phyloP scores from a whole-genome alignment of 2,329 filamentous ascomycete genomes.

The Myriosclerotinia duriaeana region DNA sequence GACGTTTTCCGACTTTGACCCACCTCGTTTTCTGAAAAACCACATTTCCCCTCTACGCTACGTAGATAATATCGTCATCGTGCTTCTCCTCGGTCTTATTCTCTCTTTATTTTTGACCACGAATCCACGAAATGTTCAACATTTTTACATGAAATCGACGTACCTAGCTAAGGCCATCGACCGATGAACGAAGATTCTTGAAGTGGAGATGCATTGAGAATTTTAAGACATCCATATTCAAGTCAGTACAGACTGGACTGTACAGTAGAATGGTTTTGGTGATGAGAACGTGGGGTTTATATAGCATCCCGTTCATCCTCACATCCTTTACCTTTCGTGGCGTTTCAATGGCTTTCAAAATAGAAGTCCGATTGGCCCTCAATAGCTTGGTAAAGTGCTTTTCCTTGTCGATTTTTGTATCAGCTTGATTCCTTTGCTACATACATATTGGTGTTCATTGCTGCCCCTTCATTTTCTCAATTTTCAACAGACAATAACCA shows the following conservation, averaged over 20 bases:
- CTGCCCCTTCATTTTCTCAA: background rate
- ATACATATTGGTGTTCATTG: too few species aligned
- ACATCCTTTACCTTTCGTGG: slow-evolving; percentile 10
- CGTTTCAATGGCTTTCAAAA: slow-evolving; percentile 7
- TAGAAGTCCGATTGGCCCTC: slow-evolving; percentile 2
- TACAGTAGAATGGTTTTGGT: background rate
- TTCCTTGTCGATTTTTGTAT: background rate
- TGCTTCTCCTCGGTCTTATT: slow-evolving; percentile 15
- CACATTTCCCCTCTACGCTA: background rate
- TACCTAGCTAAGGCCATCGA: background rate
- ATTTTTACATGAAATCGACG: background rate
- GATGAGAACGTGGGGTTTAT: slow-evolving; percentile 8
- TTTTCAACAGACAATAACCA: background rate
- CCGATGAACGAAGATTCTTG: slow-evolving; percentile 1
- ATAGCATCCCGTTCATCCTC: too few species aligned
- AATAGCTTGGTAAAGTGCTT: slow-evolving; percentile 2
- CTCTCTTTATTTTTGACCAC: background rate
- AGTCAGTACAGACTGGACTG: too few species aligned
- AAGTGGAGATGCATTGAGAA: background rate
- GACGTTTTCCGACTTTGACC: slow-evolving; percentile 11
- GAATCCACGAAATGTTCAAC: too few species aligned
- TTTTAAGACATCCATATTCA: background rate
- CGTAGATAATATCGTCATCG: slow-evolving; percentile 16
- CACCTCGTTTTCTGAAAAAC: background rate
- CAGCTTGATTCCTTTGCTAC: background rate